A percentile compares a stretch with the other conserved stretches of the same genome.
phyloP scores from a whole-genome alignment of 75 land plant species.

The Cupressus sempervirens region DNA sequence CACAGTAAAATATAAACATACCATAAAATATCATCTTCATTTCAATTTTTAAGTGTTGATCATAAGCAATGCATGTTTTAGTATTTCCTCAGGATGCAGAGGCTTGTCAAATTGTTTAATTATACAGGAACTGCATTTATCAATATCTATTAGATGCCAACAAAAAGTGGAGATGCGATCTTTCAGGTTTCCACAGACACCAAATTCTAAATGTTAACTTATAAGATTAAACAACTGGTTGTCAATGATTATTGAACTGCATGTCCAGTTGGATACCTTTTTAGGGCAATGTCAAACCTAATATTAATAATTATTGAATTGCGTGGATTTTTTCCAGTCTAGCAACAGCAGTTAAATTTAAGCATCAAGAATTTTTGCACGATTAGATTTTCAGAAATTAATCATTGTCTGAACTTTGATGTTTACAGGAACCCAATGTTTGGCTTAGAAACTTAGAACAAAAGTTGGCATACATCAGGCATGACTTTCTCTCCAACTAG shows the following conservation, averaged over 20 bases:
- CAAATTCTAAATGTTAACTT: not conserved
- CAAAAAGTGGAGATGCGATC: not conserved
- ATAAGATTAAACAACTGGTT: not conserved
- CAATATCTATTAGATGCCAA: not conserved
- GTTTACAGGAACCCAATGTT: not conserved
- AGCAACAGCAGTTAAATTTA: not conserved
- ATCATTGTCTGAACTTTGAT: too few species aligned
- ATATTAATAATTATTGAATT: not conserved
- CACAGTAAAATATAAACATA: not conserved
- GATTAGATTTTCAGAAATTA: too few species aligned
- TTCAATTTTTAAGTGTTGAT: constrained; percentile 7
- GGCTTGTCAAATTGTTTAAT: not conserved
- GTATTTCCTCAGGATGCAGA: too few species aligned
- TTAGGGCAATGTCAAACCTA: not conserved
- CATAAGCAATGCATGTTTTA: not conserved
- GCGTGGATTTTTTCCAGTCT: not conserved
- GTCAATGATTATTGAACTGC: not conserved
- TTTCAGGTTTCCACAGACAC: not conserved
- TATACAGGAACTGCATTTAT: not conserved
- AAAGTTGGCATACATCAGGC: not conserved
- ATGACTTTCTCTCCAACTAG: not conserved
- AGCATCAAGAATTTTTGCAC: too few species aligned
- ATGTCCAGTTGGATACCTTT: not conserved
- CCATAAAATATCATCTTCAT: not conserved
- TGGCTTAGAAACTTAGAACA: not conserved